Conservation (phyloP, 495 filamentous ascomycete genomes). For the Paragyromitra xinjiangensis region DNA sequence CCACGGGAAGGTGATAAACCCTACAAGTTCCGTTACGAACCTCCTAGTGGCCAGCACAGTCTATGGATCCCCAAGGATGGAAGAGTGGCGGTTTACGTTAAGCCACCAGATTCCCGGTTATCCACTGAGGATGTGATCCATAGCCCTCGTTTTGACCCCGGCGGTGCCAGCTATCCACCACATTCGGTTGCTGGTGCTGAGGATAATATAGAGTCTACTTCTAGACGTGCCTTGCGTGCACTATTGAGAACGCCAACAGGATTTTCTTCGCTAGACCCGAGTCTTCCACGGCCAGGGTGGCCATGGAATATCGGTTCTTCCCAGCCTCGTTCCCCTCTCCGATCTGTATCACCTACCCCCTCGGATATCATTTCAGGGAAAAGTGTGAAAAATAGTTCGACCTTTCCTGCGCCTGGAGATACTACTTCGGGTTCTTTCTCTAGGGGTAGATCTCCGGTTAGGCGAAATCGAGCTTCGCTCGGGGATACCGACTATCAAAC, state of each 20-base stretch:
- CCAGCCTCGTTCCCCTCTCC: slow-evolving; percentile 23
- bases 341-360: slow-evolving; percentile 20
- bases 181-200: neutral
- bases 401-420: slow-evolving; percentile 7
- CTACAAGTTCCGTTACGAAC: slow-evolving; percentile 49
- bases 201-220: slow-evolving; percentile 1
- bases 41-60: slow-evolving; percentile 34
- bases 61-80: slow-evolving; percentile 44
- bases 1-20: slow-evolving; percentile 35
- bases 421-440: neutral
- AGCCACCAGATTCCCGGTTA: slow-evolving; percentile 42
- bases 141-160: slow-evolving; percentile 14
- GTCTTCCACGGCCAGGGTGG: slow-evolving; percentile 28
- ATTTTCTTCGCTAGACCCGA: slow-evolving; percentile 34
- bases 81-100: slow-evolving; percentile 28
- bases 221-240: slow-evolving; percentile 29
- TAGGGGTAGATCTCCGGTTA: slow-evolving; percentile 43
- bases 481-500: slow-evolving; percentile 11
- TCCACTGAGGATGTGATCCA: slow-evolving; percentile 14
- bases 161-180: neutral
- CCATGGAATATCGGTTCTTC: slow-evolving; percentile 32
- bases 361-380: slow-evolving; percentile 6
- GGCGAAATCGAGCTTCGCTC: slow-evolving; percentile 25
- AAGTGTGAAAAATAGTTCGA: slow-evolving; percentile 1
- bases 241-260: slow-evolving; percentile 31